Evolutionary conservation across 2,329 filamentous ascomycete species (phyloP).

Genomic region (Cytospora piceicola): DNA sequence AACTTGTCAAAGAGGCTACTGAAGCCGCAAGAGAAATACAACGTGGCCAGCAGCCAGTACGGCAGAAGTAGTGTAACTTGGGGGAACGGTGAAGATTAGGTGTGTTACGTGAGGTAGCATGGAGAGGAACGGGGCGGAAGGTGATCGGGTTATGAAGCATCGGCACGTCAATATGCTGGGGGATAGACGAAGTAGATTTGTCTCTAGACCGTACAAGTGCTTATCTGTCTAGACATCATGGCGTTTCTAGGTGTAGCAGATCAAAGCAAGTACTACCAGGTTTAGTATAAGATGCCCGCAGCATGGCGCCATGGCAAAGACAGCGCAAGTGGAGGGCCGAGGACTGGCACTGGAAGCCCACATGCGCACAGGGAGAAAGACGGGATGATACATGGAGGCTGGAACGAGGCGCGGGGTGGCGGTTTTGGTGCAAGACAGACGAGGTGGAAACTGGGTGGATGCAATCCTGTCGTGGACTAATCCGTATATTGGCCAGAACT

Average conservation of each 20-base stretch:
- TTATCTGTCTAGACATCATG: conserved; percentile 37
- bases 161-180: conserved; percentile 40
- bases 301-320: conserved; percentile 18
- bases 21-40: conserved; percentile 26
- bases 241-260: conserved; percentile 35
- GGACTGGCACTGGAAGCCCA: conserved; percentile 14
- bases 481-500: conserved; percentile 10
- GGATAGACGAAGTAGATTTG: conserved; percentile 41
- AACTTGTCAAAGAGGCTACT: conserved; percentile 23
- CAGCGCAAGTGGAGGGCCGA: conserved; percentile 14
- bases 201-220: conserved; percentile 50
- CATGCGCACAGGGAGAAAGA: conserved; percentile 21
- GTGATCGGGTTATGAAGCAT: conserved; percentile 39
- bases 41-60: conserved; percentile 32
- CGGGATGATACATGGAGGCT: conserved; percentile 20
- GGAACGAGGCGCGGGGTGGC: conserved; percentile 12
- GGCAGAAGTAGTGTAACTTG: conserved; percentile 21
- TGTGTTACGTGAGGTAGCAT: conserved; percentile 30
- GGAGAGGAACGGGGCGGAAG: conserved; percentile 35
- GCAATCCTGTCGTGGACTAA: conserved; percentile 19
- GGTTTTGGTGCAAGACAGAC: conserved; percentile 15
- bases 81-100: conserved; percentile 31
- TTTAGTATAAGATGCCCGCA: conserved; percentile 21
- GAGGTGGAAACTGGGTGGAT: conserved; percentile 28
- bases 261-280: conserved; percentile 19